Conservation (phyloP, 202 grass and related monocot species). For the Brachypodium distachyon region DNA sequence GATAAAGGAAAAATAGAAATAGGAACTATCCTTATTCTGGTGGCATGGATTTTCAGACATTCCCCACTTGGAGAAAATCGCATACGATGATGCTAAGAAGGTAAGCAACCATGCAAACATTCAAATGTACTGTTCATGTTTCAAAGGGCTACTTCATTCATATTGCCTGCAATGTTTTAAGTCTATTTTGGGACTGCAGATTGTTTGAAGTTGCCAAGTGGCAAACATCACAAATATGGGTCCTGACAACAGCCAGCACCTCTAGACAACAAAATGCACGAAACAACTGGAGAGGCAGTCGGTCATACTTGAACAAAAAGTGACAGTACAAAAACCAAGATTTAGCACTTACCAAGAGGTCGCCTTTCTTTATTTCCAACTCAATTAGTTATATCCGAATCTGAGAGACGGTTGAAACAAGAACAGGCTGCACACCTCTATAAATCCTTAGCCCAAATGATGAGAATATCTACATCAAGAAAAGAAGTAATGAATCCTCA, state of each 20-base stretch:
- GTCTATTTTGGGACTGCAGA: background rate
- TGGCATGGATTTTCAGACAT: background rate
- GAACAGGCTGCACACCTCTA: background rate
- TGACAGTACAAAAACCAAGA: background rate
- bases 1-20: background rate
- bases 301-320: background rate
- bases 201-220: background rate
- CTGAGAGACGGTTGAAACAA: background rate
- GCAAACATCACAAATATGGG: background rate
- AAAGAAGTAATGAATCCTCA: background rate
- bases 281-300: background rate
- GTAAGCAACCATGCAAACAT: background rate
- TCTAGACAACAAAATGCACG: background rate
- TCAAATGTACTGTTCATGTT: background rate
- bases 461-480: conserved; percentile 16
- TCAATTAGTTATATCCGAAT: background rate
- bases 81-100: background rate
- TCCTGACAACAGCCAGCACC: background rate
- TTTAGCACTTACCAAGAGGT: conserved; percentile 23
- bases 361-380: conserved; percentile 20
- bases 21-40: background rate
- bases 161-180: background rate
- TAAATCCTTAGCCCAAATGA: conserved; percentile 10
- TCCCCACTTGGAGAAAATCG: background rate
- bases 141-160: background rate